Evolutionary conservation across 129 eudicot genomes (phyloP), one percentile per base, ranked within the genome.

Genomic region (Logfia minima): DNA sequence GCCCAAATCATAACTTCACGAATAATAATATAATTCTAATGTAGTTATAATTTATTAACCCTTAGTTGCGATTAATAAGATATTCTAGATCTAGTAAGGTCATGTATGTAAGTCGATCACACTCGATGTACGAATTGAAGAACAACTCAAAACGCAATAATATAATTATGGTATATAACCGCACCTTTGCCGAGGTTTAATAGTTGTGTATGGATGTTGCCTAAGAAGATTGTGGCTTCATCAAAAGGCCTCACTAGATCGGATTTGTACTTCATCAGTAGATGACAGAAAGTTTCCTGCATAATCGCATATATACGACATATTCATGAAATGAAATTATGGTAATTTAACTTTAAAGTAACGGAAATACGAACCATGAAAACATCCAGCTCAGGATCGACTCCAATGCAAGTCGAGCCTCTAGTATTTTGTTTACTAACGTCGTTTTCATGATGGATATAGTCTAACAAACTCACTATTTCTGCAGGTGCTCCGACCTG

Each of bases 401-500:
- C 80, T 73, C 90, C 99, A 4, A 87, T 26, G 82, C 86, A 84
- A 68, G 79, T 83, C 21, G 74, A 60, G 10, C 34, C 82, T 22
- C 68, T 65, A 16, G 70, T 64, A 72, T 87, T 88, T 61, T 76
- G 88, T 71, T 81, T 82, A 29, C 76, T 72, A 69, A 81, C 48
- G 48, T 41, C 86, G 14, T 85, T 89, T 77, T 88, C 88, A n/a
- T 70, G 83, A 74, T 87, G 80, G 71, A 91, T 91, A 72, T 95
- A 92, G 7, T 95, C 99, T 59, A 91, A 71, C 78, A 91, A 71
- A 41, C 82, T 59, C 61, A 87, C 89, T 60, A 89, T 85, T 68
- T 91, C 97, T 55, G 92, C 90, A 9, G 99, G 97, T 14, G 99
- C 99, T 76, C 97, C 99, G 8, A 91, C 88, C 99, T 95, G 78